Conservation (phyloP, 257 asterid species). For the Salvia rosmarinus region DNA sequence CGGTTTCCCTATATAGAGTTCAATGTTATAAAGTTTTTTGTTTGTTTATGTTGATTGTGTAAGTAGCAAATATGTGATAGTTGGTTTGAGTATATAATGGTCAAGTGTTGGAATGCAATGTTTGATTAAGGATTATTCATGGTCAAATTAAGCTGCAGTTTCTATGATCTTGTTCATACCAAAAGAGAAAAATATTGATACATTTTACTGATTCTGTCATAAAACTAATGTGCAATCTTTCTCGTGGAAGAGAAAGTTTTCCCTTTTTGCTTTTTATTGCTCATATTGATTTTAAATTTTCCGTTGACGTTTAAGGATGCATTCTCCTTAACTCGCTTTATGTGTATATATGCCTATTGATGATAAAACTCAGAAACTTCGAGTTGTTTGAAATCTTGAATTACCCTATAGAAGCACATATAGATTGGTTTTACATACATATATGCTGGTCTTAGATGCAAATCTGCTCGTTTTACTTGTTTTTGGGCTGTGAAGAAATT, state of each 20-base stretch:
- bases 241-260: background rate
- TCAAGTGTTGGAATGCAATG: slow-evolving; percentile 12
- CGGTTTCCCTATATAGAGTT: background rate
- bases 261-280: background rate
- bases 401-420: background rate
- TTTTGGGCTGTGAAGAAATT: background rate
- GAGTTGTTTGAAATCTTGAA: background rate
- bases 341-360: background rate
- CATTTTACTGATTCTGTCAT: background rate
- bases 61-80: slow-evolving; percentile 10
- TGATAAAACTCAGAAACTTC: background rate
- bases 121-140: background rate
- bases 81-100: slow-evolving; percentile 14
- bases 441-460: background rate
- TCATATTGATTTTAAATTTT: background rate
- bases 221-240: background rate
- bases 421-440: background rate
- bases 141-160: background rate
- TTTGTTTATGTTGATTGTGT: slow-evolving; percentile 15
- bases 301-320: background rate
- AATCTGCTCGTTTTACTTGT: background rate
- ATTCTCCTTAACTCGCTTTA: background rate
- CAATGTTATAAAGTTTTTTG: background rate
- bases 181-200: background rate
- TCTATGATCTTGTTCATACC: background rate